phyloP scores from a whole-genome alignment of 345 rosid genomes.

The Gossypioides kirkii region DNA sequence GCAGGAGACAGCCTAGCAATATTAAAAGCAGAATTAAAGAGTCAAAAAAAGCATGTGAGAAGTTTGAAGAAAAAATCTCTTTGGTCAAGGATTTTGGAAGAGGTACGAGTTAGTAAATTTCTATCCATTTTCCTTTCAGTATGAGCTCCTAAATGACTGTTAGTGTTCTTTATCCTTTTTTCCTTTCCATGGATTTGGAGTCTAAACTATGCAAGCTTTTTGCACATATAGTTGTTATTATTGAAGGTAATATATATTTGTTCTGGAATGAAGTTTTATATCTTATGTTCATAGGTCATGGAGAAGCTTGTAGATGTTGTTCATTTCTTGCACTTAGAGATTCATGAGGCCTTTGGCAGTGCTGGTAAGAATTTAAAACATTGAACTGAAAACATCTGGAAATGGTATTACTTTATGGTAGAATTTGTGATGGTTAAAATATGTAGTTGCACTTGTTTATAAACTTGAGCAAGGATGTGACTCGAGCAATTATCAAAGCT shows the following conservation, averaged over 20 bases:
- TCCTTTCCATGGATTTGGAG: not conserved
- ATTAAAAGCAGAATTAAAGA: constrained; percentile 84
- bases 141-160: not conserved
- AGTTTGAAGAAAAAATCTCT: constrained; percentile 90
- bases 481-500: not conserved
- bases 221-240: not conserved
- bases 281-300: constrained; percentile 60
- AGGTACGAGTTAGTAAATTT: constrained; percentile 42
- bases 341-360: constrained; percentile 78
- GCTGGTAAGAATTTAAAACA: constrained; percentile 53
- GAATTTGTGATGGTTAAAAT: not conserved
- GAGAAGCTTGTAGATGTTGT: constrained; percentile 95
- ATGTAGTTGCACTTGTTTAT: not conserved
- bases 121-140: not conserved
- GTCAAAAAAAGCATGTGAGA: constrained; percentile 85
- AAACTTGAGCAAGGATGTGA: not conserved
- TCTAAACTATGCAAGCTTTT: not conserved
- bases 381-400: not conserved
- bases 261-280: not conserved
- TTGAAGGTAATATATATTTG: not conserved
- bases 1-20: constrained; percentile 79
- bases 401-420: not conserved
- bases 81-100: constrained; percentile 95
- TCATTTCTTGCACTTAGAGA: constrained; percentile 88
- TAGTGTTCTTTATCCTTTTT: not conserved